Conservation (phyloP, 176 grass and related monocot genomes). For the Otatea glauca region DNA sequence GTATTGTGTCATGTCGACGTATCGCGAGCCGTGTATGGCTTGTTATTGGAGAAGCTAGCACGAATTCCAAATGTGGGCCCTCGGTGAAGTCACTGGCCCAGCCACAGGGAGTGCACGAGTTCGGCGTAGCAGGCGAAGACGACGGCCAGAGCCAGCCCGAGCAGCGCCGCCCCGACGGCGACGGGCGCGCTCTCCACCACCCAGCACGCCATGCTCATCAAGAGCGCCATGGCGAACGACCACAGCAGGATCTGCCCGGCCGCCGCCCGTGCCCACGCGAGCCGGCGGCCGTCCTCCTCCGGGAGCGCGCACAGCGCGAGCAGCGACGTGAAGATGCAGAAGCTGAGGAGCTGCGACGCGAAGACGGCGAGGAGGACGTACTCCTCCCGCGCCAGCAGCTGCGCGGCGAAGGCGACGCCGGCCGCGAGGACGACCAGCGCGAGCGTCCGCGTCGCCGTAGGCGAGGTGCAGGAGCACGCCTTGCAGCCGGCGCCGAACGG, state of each 20-base stretch:
- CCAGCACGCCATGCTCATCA: slow-evolving; percentile 55
- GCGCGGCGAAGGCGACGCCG: slow-evolving; percentile 45
- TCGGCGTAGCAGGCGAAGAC: slow-evolving; percentile 48
- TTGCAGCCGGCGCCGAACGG: not conserved
- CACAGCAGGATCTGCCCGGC: slow-evolving; percentile 48
- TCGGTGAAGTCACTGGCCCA: not conserved
- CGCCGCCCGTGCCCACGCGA: slow-evolving; percentile 12
- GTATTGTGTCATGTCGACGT: too few relatives aligned
- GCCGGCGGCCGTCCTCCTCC: not conserved
- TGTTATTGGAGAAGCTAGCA: not conserved
- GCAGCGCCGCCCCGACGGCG: slow-evolving; percentile 35
- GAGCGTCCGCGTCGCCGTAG: slow-evolving; percentile 50
- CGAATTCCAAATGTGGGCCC: not conserved
- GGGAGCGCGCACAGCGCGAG: slow-evolving; percentile 57
- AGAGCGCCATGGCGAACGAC: slow-evolving; percentile 51
- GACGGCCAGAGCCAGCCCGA: slow-evolving; percentile 33
- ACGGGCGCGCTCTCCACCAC: slow-evolving; percentile 31
- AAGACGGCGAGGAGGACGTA: slow-evolving; percentile 54
- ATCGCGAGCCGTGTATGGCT: not conserved
- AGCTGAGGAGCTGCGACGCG: slow-evolving; percentile 47
- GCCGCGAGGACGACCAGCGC: slow-evolving; percentile 45
- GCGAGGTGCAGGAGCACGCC: slow-evolving; percentile 28
- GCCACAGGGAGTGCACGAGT: slow-evolving; percentile 38
- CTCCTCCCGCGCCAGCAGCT: slow-evolving; percentile 52
- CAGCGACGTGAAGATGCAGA: slow-evolving; percentile 52